These are phyloP conservation scores for Carex sylvatica DNA, from an alignment of 202 grass and related monocot genomes.

Conservation along the genomic window DNA sequence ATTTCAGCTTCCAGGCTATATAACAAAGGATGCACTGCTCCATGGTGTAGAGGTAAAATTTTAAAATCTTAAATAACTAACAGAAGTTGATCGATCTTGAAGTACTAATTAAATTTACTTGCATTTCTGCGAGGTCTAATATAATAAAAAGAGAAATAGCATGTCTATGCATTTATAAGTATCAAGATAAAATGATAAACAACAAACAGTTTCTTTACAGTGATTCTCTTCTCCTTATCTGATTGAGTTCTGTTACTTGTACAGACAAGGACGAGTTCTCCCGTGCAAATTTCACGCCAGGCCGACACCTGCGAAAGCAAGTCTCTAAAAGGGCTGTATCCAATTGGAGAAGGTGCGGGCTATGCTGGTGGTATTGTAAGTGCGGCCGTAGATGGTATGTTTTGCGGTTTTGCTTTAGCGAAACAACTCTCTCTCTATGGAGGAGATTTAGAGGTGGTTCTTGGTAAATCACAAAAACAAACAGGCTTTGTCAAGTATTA, in stretches of 20 bases:
- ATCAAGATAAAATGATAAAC: background rate
- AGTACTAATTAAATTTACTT: background rate
- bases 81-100: background rate
- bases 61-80: background rate
- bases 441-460: slow-evolving; percentile 58
- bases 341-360: slow-evolving; percentile 86
- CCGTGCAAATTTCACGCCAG: slow-evolving; percentile 73
- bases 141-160: background rate
- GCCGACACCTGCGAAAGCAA: slow-evolving; percentile 67
- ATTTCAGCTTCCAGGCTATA: slow-evolving; percentile 79
- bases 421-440: slow-evolving; percentile 65
- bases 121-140: background rate
- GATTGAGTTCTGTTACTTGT: slow-evolving; percentile 15
- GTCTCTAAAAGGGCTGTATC: slow-evolving; percentile 70
- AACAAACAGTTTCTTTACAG: background rate
- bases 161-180: background rate
- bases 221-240: background rate
- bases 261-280: slow-evolving; percentile 92
- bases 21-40: slow-evolving; percentile 74
- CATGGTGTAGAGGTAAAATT: slow-evolving; percentile 87
- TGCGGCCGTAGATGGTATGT: slow-evolving; percentile 95
- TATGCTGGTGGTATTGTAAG: slow-evolving; percentile 90
- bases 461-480: slow-evolving; percentile 79
- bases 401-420: slow-evolving; percentile 84
- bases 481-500: slow-evolving; percentile 82